Conservation (phyloP, 352 stramenopile species). For the Pythium brassicae region DNA sequence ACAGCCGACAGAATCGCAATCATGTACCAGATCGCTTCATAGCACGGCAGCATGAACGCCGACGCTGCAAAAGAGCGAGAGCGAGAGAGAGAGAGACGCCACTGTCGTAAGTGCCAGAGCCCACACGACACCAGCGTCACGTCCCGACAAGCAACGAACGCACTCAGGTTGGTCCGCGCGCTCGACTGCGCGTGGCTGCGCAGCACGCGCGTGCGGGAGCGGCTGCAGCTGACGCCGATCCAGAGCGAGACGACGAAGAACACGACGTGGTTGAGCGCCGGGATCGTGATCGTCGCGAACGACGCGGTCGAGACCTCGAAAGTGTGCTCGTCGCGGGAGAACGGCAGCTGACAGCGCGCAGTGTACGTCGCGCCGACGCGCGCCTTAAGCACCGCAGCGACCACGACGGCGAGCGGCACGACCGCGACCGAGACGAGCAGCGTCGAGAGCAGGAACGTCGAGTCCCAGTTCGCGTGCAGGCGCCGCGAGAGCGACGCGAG, state of each 20-base stretch:
- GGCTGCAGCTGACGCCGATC: constrained; percentile 74
- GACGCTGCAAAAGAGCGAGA: constrained; percentile 40
- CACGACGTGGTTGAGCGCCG: constrained; percentile 63
- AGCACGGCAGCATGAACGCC: constrained; percentile 86
- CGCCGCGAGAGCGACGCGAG: constrained; percentile 45
- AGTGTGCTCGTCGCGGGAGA: constrained; percentile 14
- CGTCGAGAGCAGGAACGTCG: constrained; percentile 53
- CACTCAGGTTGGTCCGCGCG: constrained; percentile 76
- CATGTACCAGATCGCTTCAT: constrained; percentile 82
- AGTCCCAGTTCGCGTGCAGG: constrained; percentile 70
- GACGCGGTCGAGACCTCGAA: constrained; percentile 36
- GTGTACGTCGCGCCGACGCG: constrained; percentile 30
- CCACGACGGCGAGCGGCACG: constrained; percentile 33
- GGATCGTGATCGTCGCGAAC: constrained; percentile 48
- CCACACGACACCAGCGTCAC: neutral
- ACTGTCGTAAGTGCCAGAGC: neutral
- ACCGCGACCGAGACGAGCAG: constrained; percentile 46
- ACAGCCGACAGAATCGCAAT: constrained; percentile 50
- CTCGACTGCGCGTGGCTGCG: constrained; percentile 41
- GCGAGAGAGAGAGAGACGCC: neutral
- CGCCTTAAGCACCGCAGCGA: constrained; percentile 32
- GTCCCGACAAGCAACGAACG: constrained; percentile 3
- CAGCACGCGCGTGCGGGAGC: constrained; percentile 66
- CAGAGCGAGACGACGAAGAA: constrained; percentile 57
- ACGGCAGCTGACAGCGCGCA: constrained; percentile 34